A percentile compares a stretch with the other conserved stretches of the same genome.
Evolutionary conservation across 1,284 basidiomycete species (phyloP).

Genomic region (Grifola frondosa): DNA sequence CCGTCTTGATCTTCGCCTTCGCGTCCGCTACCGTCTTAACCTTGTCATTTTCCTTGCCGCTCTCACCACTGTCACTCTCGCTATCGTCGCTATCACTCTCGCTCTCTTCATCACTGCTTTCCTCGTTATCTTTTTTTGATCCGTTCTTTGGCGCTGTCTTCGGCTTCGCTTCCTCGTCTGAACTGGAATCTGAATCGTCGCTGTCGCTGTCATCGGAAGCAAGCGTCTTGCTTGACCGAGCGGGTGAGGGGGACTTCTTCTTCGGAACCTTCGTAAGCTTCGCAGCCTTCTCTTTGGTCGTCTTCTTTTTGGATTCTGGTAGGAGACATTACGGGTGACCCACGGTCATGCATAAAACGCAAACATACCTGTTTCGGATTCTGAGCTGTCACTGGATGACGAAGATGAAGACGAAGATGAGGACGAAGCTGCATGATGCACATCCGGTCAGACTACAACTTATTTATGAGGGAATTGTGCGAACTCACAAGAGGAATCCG

Average conservation of each 20-base stretch:
- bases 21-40: constrained; percentile 5
- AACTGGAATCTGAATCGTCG: constrained; percentile 14
- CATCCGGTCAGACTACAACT: constrained; percentile 13
- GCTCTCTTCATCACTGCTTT: background rate
- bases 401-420: constrained; percentile 21
- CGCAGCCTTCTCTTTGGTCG: constrained; percentile 8
- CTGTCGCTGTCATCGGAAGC: no score
- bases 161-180: constrained; percentile 3
- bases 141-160: constrained; percentile 3
- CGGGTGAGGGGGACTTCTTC: no score
- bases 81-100: constrained; percentile 4
- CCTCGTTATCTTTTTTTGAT: no score
- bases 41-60: constrained; percentile 5
- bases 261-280: background rate
- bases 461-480: background rate
- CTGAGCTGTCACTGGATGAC: constrained; percentile 5
- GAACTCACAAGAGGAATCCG: constrained; percentile 12
- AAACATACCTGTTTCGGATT: constrained; percentile 4
- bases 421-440: constrained; percentile 1
- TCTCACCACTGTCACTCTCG: constrained; percentile 6
- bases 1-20: constrained; percentile 12
- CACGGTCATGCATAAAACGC: background rate
- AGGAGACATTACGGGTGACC: background rate
- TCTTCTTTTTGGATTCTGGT: constrained; percentile 2
- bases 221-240: constrained; percentile 26